Base-by-base conservation (phyloP, 2,329 filamentous ascomycete genomes). In the Botryotinia globosa region DNA sequence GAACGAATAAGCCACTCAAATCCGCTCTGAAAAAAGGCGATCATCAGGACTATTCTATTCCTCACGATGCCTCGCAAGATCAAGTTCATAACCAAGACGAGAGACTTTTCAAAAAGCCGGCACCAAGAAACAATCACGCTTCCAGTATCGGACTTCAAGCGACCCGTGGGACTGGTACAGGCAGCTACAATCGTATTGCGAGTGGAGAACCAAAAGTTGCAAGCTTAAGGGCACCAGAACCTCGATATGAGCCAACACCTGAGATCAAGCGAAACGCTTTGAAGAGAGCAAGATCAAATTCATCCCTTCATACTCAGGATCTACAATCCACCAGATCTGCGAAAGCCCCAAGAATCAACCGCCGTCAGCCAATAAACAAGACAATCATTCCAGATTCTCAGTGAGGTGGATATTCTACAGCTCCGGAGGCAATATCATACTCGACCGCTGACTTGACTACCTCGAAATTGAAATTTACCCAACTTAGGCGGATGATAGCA, bases 11-110 rank as follows among this genome's bases (percentile, higher is more conserved):
- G 48, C 62, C 67, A 12, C 25, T 58, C 1, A 77, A 72, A 68
- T 73, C 73, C 3, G 73, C 72, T 58, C 25, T 77, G 70, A 77
- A 73, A 42, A 59, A 71, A 56, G 20, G n/a, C 14, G 65, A 68
- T 25, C 10, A 68, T 16, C 65, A 68, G 16, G 48, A 56, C 51
- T 32, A 20, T 42, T 29, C 37, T 32, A 25, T 68, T 56, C 29
- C n/a, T 68, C 48, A 16, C 14, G 10, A 32, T 56, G 22, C 34
- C 37, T 44, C 48, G 22, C 61, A 58, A n/a, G 6, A 18, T 54
- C 69, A 71, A 44, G 62, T 14, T 14, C 18, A 54, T 20, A 12
- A 12, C 4, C 45, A 25, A n/a, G 34, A 56, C 14, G 34, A 39
- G 61, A 58, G 32, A 9, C 2, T 9, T 20, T 56, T 48, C 10